These are phyloP conservation scores for Rhododendron molle DNA, from an alignment of 148 eudicot genomes.

Conservation along the genomic window DNA sequence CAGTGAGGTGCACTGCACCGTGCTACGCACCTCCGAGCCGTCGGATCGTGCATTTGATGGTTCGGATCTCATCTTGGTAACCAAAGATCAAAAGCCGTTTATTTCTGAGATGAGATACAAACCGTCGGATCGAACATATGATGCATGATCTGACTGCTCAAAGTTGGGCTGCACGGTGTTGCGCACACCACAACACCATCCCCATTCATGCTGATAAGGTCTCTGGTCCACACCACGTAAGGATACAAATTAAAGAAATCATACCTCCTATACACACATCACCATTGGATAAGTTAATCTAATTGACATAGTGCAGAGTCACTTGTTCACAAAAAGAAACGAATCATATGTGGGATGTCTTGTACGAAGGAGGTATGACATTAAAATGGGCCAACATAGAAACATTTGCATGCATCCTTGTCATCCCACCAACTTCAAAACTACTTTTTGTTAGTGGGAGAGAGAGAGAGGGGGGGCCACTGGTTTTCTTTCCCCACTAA, in stretches of 20 bases:
- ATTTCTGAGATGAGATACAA: too few species aligned
- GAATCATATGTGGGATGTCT: background rate
- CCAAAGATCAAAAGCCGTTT: too few species aligned
- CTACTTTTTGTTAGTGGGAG: background rate
- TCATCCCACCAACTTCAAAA: background rate
- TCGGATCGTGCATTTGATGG: too few species aligned
- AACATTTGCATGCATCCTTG: background rate
- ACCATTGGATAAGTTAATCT: background rate
- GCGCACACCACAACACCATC: too few species aligned
- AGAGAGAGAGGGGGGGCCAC: background rate
- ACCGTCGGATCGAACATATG: too few species aligned
- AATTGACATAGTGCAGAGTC: background rate
- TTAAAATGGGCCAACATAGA: background rate
- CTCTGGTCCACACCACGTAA: background rate
- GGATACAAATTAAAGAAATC: background rate
- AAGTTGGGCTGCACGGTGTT: too few species aligned
- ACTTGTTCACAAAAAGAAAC: background rate
- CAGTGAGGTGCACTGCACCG: too few species aligned
- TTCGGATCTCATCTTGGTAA: too few species aligned
- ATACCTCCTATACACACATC: background rate
- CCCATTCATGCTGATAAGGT: too few species aligned
- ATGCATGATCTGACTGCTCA: too few species aligned
- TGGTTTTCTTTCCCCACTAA: background rate
- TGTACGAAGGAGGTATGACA: background rate
- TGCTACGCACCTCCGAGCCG: too few species aligned